Evolutionary conservation across 108 stramenopile species (phyloP).

Genomic region (Stephanodiscus triporus): DNA sequence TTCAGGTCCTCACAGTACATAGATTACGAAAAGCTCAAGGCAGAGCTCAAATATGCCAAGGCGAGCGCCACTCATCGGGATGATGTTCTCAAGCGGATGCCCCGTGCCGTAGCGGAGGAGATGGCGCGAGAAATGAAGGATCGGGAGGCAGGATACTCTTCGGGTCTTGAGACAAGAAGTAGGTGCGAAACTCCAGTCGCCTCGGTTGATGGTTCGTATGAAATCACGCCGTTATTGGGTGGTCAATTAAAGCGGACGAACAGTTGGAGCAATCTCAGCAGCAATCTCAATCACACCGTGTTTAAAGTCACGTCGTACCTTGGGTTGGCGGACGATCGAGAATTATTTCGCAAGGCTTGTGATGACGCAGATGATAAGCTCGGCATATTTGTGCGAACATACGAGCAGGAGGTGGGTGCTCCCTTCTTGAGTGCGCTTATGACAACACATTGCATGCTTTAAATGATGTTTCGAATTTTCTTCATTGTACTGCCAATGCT

Average conservation of each 20-base stretch:
- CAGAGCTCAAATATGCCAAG: slow-evolving; percentile 47
- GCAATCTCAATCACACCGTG: slow-evolving; percentile 19
- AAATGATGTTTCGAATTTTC: neutral
- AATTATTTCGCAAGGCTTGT: slow-evolving; percentile 11
- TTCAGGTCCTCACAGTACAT: slow-evolving; percentile 62
- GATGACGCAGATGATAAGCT: slow-evolving; percentile 39
- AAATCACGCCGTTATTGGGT: slow-evolving; percentile 8
- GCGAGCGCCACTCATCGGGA: slow-evolving; percentile 28
- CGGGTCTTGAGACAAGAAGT: neutral
- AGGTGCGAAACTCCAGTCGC: neutral
- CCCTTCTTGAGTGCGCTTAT: neutral
- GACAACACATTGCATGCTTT: neutral
- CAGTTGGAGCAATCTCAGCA: slow-evolving; percentile 4
- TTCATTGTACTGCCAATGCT: neutral
- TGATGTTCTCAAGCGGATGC: slow-evolving; percentile 52
- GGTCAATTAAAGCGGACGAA: neutral
- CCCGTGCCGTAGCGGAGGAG: slow-evolving; percentile 40
- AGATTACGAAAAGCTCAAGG: slow-evolving; percentile 66
- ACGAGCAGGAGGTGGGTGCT: slow-evolving; percentile 50
- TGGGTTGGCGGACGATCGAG: slow-evolving; percentile 31
- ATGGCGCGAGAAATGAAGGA: slow-evolving; percentile 29
- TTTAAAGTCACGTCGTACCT: slow-evolving; percentile 39
- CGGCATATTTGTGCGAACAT: slow-evolving; percentile 21
- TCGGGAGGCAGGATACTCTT: neutral
- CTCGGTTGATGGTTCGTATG: neutral